Evolutionary conservation across 2,329 filamentous ascomycete species (phyloP).

Genomic region (Penicillium corylophilum): DNA sequence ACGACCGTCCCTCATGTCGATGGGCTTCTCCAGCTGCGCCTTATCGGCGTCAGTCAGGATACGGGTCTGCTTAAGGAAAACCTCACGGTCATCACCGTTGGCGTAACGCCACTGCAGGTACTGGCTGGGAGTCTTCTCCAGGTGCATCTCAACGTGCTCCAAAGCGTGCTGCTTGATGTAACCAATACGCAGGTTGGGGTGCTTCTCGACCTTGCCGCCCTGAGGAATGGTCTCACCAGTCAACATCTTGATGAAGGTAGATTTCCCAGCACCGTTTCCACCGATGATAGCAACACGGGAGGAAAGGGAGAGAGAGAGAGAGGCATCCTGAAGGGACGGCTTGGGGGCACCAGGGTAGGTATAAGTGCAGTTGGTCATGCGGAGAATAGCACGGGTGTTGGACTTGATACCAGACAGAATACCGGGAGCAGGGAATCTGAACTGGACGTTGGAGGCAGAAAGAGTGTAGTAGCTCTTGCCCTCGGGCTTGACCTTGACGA

Average conservation of each 20-base stretch:
- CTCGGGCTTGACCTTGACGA: slow-evolving; percentile 87
- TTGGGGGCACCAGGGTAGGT: slow-evolving; percentile 89
- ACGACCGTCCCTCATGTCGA: slow-evolving; percentile 82
- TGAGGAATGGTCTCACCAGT: slow-evolving; percentile 89
- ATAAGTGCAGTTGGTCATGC: slow-evolving; percentile 88
- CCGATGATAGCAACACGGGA: slow-evolving; percentile 96
- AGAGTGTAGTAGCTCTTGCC: slow-evolving; percentile 98
- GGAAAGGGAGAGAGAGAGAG: slow-evolving; percentile 82
- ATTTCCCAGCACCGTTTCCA: slow-evolving; percentile 96
- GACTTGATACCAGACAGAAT: slow-evolving; percentile 96
- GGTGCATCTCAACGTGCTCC: slow-evolving; percentile 98
- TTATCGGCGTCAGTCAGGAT: slow-evolving; percentile 80
- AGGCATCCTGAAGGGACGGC: slow-evolving; percentile 82
- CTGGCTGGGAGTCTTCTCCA: slow-evolving; percentile 98
- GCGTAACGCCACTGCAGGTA: slow-evolving; percentile 98
- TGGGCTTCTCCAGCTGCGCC: slow-evolving; percentile 84
- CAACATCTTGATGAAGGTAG: slow-evolving; percentile 94
- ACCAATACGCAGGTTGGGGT: slow-evolving; percentile 96
- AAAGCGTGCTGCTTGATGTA: slow-evolving; percentile 99
- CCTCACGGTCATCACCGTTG: slow-evolving; percentile 94
- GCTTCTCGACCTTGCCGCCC: slow-evolving; percentile 88
- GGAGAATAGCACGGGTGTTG: slow-evolving; percentile 86
- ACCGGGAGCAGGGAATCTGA: slow-evolving; percentile 96
- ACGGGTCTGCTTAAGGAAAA: slow-evolving; percentile 96
- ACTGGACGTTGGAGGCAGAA: slow-evolving; percentile 81